These are phyloP conservation scores for Acrasis kona DNA, from an alignment of 78 protist genomes.

Conservation along the genomic window DNA sequence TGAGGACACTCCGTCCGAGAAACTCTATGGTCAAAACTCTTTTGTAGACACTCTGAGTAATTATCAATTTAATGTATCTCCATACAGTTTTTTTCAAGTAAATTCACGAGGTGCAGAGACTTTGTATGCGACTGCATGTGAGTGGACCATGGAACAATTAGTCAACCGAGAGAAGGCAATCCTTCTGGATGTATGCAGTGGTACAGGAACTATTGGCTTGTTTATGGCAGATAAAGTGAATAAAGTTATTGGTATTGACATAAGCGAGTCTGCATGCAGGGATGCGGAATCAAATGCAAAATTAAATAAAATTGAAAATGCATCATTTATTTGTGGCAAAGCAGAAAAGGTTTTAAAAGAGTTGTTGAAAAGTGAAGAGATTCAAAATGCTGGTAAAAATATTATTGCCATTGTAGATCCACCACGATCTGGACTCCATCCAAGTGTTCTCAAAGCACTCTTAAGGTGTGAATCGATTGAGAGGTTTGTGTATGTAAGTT, in stretches of 20 bases:
- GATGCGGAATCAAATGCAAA: conserved; percentile 70
- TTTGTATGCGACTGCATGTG: not conserved
- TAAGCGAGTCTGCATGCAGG: conserved; percentile 43
- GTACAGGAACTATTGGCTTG: conserved; percentile 89
- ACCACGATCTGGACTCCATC: conserved; percentile 57
- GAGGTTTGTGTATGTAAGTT: conserved; percentile 56
- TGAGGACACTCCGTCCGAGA: conserved; percentile 28
- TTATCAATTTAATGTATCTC: conserved; percentile 26
- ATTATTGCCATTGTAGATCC: conserved; percentile 44
- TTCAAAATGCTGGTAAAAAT: not conserved
- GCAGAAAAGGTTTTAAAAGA: conserved; percentile 42
- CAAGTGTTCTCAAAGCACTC: conserved; percentile 39
- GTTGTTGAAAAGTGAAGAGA: not conserved
- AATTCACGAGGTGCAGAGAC: conserved; percentile 47
- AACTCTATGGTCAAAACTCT: conserved; percentile 26
- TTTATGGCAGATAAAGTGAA: conserved; percentile 29
- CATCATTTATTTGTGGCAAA: conserved; percentile 26
- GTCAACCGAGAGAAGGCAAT: too few relatives aligned
- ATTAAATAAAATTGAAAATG: conserved; percentile 42
- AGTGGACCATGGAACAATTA: conserved; percentile 4
- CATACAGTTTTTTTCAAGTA: conserved; percentile 71
- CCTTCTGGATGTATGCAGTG: conserved; percentile 87
- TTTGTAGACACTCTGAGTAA: conserved; percentile 44
- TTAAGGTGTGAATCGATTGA: conserved; percentile 22
- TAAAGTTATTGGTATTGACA: conserved; percentile 72